Evolutionary conservation across 1,284 basidiomycete genomes (phyloP).

Genomic region (Sphaerobolus stellatus): DNA sequence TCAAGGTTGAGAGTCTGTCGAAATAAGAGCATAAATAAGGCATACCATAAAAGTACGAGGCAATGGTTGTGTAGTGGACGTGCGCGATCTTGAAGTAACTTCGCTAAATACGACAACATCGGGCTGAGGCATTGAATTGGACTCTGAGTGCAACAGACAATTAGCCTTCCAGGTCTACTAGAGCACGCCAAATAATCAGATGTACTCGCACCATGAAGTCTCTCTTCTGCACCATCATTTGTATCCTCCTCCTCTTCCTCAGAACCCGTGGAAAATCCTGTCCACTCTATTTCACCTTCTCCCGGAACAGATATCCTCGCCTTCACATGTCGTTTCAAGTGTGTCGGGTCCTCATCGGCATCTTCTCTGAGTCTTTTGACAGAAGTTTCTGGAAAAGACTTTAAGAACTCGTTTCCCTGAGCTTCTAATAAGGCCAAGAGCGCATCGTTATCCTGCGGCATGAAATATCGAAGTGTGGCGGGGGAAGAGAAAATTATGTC

Average conservation of each 20-base stretch:
- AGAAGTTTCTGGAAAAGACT: conserved; percentile 43
- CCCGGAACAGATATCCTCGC: not conserved
- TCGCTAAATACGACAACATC: conserved; percentile 62
- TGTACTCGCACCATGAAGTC: conserved; percentile 18
- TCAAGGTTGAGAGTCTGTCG: conserved; percentile 7
- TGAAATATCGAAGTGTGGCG: conserved; percentile 1
- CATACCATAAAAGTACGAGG: conserved; percentile 73
- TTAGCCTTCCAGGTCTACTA: no score
- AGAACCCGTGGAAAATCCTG: conserved; percentile 22
- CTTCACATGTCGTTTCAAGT: not conserved
- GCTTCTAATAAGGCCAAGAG: conserved; percentile 59
- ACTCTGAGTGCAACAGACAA: not conserved
- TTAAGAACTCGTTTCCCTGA: conserved; percentile 63
- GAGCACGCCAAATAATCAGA: no score
- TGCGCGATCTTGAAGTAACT: conserved; percentile 19
- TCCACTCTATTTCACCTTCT: conserved; percentile 36
- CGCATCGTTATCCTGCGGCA: conserved; percentile 21
- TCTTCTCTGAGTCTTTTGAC: not conserved
- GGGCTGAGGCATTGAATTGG: conserved; percentile 19
- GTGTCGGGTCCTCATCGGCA: not conserved
- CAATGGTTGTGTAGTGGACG: conserved; percentile 35
- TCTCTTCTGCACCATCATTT: conserved; percentile 6
- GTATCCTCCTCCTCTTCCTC: conserved; percentile 14
- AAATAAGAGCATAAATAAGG: conserved; percentile 12
- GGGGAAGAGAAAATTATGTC: no score